These are phyloP conservation scores for Rhodomyrtus psidioides DNA, from an alignment of 441 rosid genomes.

Conservation along the genomic window DNA sequence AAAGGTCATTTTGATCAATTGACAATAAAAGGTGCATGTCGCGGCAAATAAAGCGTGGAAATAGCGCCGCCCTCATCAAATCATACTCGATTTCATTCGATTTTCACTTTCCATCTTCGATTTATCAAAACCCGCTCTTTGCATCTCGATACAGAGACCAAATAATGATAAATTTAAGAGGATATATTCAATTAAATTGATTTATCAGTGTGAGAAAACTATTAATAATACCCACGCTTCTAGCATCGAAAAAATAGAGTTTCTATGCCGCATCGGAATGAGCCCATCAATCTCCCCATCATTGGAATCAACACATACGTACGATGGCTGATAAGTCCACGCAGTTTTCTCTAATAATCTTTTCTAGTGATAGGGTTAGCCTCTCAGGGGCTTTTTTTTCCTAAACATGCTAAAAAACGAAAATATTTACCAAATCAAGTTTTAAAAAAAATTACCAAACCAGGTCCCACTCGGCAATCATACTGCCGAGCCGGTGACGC, in stretches of 20 bases:
- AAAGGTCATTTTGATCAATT: background rate
- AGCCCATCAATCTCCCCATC: background rate
- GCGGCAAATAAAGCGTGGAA: background rate
- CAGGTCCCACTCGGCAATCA: too few relatives aligned
- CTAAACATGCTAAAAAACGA: too few relatives aligned
- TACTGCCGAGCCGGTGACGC: too few relatives aligned
- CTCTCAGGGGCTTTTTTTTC: too few relatives aligned
- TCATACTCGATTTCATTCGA: background rate
- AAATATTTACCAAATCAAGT: too few relatives aligned
- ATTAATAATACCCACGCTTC: background rate
- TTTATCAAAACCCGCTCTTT: background rate
- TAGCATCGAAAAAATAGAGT: background rate
- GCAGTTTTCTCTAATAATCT: background rate
- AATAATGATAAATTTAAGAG: background rate
- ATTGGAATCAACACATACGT: rapidly evolving
- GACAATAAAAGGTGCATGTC: background rate
- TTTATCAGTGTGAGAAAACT: background rate
- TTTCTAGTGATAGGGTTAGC: background rate
- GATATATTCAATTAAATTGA: background rate
- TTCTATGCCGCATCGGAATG: rapidly evolving
- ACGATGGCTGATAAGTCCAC: rapidly evolving
- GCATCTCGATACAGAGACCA: background rate
- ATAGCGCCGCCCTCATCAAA: background rate
- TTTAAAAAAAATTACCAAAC: too few relatives aligned
- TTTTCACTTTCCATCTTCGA: background rate